Evolutionary conservation across 1,284 basidiomycete genomes (phyloP), one percentile per base, ranked within the genome.

Genomic region (Ceratobasidium sp.): DNA sequence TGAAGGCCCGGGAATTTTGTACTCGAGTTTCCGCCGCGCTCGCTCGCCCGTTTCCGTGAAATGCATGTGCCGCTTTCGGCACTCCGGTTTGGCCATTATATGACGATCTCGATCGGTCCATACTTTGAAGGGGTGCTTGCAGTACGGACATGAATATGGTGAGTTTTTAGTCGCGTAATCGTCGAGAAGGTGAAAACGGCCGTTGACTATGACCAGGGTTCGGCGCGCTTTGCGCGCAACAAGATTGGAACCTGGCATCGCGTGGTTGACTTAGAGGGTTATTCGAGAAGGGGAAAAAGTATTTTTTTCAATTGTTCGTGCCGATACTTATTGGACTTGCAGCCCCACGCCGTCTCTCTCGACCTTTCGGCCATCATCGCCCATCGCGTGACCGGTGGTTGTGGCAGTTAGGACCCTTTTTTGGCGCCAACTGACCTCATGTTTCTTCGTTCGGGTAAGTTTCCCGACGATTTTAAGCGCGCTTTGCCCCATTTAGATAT

Each of bases 71-170:
- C 15, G 44, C 44, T n/a, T 9, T 33, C 46, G 26, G 23, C 65
- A 67, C 2, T 48, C 46, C 12, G 65, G 65, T 5, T 28, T 52
- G 12, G 33, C 15, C 65, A 67, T 67, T 44, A 67, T 33, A 33
- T 67, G 65, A 12, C 23, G 65, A 20, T 67, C 44, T 2, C 44
- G 44, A 40, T 66, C 64, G 12, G 12, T n/a, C 33, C 33, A 33
- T 33, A 33, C 33, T 33, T 33, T 33, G 3, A 40, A 62, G 6
- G 23, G 12, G 33, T 44, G 33, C 4, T n/a, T 17, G 65, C 65
- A 67, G 65, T 50, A 67, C 5, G 65, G 65, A 17, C 65, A 67
- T 12, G 44, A 3, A 40, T 46, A 17, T 33, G 4, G 13, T n/a
- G 38, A n/a, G 5, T 20, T 15, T 23, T 67, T 13, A 13, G 44